Conservation (phyloP, 306 rosid species). For the Vicia villosa region DNA sequence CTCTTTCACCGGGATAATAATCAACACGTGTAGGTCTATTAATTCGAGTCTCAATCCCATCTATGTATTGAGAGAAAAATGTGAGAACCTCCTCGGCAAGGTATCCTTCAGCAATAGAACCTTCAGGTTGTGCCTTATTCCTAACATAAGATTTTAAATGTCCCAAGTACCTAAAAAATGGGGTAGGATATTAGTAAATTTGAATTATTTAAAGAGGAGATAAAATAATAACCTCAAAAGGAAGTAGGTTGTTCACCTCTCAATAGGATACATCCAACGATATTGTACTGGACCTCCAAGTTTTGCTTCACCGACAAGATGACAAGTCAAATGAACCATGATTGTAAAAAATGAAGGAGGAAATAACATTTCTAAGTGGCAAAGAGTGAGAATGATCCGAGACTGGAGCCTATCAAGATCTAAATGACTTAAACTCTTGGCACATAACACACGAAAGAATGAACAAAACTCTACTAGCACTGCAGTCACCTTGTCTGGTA, state of each 20-base stretch:
- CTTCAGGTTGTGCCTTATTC: too few relatives aligned
- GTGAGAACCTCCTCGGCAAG: not conserved
- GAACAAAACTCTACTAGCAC: not conserved
- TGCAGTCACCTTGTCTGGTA: not conserved
- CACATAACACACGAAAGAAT: not conserved
- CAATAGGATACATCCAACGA: not conserved
- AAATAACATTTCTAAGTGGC: not conserved
- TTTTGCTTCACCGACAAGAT: not conserved
- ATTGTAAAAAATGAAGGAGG: not conserved
- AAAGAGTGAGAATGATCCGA: too few relatives aligned
- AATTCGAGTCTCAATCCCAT: not conserved
- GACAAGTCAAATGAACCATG: not conserved
- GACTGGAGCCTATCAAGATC: not conserved
- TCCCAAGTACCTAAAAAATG: not conserved
- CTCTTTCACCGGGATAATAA: not conserved
- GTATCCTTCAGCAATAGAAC: not conserved
- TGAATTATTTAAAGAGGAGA: not conserved
- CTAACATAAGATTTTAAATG: not conserved
- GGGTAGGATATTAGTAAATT: not conserved
- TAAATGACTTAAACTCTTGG: not conserved
- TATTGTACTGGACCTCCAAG: not conserved
- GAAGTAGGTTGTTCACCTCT: not conserved
- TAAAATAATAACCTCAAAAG: not conserved
- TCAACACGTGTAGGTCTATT: not conserved
- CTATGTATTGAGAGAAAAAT: not conserved